Evolutionary conservation across 805 yeast genomes (phyloP).

Genomic region (Candida sphagnicola): DNA sequence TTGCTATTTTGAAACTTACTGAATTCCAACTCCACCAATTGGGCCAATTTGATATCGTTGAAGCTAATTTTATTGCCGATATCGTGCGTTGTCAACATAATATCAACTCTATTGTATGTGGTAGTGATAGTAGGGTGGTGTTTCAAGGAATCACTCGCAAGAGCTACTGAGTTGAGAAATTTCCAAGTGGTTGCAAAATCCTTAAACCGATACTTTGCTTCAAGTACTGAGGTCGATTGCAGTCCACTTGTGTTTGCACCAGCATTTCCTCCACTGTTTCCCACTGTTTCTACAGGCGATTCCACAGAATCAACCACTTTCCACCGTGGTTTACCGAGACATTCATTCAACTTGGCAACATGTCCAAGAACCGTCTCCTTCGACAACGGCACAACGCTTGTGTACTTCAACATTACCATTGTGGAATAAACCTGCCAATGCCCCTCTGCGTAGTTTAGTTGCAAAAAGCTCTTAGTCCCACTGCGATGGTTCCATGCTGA

Average conservation of each 20-base stretch:
- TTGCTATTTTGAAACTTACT: background rate
- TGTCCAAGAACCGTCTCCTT: background rate
- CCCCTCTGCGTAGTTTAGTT: no score
- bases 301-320: background rate
- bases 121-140: slow-evolving; percentile 73
- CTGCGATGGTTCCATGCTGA: no score
- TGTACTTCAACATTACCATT: background rate
- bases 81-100: slow-evolving; percentile 66
- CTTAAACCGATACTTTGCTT: slow-evolving; percentile 30
- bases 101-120: slow-evolving; percentile 53
- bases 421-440: no score
- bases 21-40: slow-evolving; percentile 17
- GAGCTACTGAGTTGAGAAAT: slow-evolving; percentile 55
- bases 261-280: background rate
- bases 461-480: no score
- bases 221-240: background rate
- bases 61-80: slow-evolving; percentile 45
- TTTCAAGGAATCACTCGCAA: slow-evolving; percentile 52
- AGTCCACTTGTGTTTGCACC: background rate
- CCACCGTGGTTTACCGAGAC: background rate
- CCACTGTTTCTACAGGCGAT: background rate
- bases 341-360: background rate
- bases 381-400: background rate
- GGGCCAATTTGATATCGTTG: slow-evolving; percentile 57
- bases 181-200: slow-evolving; percentile 65